Evolutionary conservation across 1,139 yeast species (phyloP), one percentile per base, ranked within the genome.

Genomic region (Protomyces lactucae-debilis): DNA sequence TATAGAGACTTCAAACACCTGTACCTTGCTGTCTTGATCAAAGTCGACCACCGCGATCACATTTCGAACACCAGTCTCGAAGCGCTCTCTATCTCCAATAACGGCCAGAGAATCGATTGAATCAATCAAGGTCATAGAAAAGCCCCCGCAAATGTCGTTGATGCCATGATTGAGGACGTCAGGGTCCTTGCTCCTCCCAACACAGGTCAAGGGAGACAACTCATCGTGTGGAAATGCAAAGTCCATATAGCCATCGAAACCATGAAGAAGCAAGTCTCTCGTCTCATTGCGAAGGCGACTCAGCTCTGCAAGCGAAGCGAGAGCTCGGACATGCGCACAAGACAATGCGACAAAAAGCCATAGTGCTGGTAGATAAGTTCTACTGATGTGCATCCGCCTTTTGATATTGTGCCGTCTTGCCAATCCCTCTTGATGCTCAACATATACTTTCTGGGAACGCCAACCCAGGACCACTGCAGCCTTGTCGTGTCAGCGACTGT

Each of bases 1-100:
- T 69, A 90, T 92, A 3, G 97, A 90, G 10, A 97, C 91, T 74
- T 92, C 98, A 75, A 92, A 92, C 3, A 90, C 86, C 73, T 87
- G 90, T 57, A 91, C 96, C 45, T 83, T 82, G 71, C 84, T 82
- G 73, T 90, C 88, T 71, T 88, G 83, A 70, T 85, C 83, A 69
- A 84, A 85, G 48, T 74, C 73, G 59, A 86, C 74, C 55, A 81
- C 0, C 88, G 83, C 1, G 93, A 85, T 28, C 45, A 88, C 80
- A 63, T 82, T 76, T 0, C 73, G 72, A n/a, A 88, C 79, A 54
- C 83, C 79, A 1, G 73, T 64, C 14, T 77, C 79, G 67, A 91
- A 84, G 45, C 79, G 80, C 14, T 78, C 80, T 74, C 82, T 80
- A 69, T 88, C 88, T 54, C 84, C 86, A 78, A 91, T 32, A 6